Conservation (phyloP, 208 protist species). For the Leishmania martiniquensis region DNA sequence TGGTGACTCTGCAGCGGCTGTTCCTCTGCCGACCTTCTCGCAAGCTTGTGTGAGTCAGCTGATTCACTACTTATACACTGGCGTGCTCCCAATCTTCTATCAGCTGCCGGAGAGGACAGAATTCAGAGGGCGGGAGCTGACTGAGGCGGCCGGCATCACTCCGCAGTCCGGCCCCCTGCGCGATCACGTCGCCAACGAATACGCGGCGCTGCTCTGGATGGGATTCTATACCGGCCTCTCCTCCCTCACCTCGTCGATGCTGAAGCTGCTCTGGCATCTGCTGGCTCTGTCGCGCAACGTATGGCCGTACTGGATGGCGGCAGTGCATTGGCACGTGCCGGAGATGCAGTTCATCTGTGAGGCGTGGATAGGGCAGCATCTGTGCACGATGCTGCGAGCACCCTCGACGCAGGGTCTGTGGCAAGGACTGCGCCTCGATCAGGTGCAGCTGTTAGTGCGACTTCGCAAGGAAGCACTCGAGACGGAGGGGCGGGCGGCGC, state of each 20-base stretch:
- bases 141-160: not conserved
- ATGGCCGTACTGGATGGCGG: conserved; percentile 23
- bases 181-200: conserved; percentile 11
- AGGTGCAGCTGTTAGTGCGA: conserved; percentile 20
- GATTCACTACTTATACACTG: conserved; percentile 28
- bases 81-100: conserved; percentile 24
- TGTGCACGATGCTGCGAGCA: conserved; percentile 14
- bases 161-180: not conserved
- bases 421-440: conserved; percentile 16
- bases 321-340: conserved; percentile 18
- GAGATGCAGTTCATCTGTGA: conserved; percentile 30
- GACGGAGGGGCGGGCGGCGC: not conserved
- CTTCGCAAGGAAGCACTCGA: conserved; percentile 12
- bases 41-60: conserved; percentile 18
- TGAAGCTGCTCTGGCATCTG: conserved; percentile 25
- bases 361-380: conserved; percentile 24
- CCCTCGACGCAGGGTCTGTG: conserved; percentile 19
- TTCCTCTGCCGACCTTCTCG: conserved; percentile 2
- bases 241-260: conserved; percentile 23
- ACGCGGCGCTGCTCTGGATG: conserved; percentile 25
- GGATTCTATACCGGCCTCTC: conserved; percentile 22
- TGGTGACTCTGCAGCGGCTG: not conserved
- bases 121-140: not conserved
- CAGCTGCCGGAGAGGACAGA: not conserved
- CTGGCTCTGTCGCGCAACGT: conserved; percentile 8